Evolutionary conservation across 306 rosid species (phyloP).

Genomic region (Hippophae tibetana): DNA sequence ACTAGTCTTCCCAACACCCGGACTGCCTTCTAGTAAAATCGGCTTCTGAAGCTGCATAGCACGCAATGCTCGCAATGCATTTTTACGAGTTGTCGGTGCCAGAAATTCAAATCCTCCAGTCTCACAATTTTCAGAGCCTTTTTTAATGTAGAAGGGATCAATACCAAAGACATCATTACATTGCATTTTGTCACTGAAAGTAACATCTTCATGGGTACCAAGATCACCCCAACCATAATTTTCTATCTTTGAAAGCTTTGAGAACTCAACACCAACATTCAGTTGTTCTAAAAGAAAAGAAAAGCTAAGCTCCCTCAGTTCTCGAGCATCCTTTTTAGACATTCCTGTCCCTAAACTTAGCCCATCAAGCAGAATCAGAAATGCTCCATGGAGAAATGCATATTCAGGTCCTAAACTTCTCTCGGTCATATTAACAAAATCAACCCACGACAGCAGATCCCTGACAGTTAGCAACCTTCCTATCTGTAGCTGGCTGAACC

Average conservation of each 20-base stretch:
- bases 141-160: conserved; percentile 61
- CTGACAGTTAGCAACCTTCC: conserved; percentile 80
- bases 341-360: conserved; percentile 81
- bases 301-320: conserved; percentile 54
- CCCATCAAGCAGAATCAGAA: conserved; percentile 92
- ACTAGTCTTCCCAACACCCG: conserved; percentile 98
- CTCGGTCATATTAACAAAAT: conserved; percentile 45
- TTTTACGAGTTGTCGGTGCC: conserved; percentile 74
- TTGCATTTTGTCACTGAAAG: conserved; percentile 25
- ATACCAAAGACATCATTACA: conserved; percentile 51
- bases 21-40: conserved; percentile 96
- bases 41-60: conserved; percentile 93
- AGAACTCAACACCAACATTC: conserved; percentile 21
- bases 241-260: conserved; percentile 48
- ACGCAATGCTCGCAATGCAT: conserved; percentile 72
- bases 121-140: conserved; percentile 46
- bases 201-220: conserved; percentile 22
- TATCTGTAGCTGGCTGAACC: conserved; percentile 60
- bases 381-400: conserved; percentile 81
- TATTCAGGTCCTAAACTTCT: conserved; percentile 52
- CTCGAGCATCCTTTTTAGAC: conserved; percentile 49
- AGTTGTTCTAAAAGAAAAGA: conserved; percentile 47
- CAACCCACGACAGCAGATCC: conserved; percentile 90
- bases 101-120: conserved; percentile 53
- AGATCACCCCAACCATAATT: conserved; percentile 68